Percentiles rank a stretch among this genome's conserved stretches.
phyloP scores from a whole-genome alignment of 2,329 filamentous ascomycete species.

The Bipolaris oryzae region DNA sequence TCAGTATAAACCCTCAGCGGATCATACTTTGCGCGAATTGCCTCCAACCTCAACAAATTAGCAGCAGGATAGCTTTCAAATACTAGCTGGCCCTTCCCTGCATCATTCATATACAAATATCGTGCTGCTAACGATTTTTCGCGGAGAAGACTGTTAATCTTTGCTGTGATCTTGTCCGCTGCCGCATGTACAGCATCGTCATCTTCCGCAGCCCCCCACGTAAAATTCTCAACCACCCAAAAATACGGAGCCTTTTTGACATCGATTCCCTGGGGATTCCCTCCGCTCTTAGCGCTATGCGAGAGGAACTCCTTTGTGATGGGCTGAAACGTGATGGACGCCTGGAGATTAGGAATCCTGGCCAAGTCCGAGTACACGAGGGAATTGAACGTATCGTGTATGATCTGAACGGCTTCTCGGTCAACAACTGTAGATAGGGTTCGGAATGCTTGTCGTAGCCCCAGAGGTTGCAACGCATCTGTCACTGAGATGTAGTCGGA shows the following conservation, averaged over 20 bases:
- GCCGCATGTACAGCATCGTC: conserved; percentile 12
- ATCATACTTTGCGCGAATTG: conserved; percentile 42
- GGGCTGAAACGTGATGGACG: conserved; percentile 29
- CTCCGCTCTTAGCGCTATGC: conserved; percentile 20
- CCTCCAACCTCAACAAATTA: conserved; percentile 36
- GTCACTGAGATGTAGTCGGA: conserved; percentile 20
- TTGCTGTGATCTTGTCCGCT: conserved; percentile 16
- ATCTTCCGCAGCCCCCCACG: conserved; percentile 14
- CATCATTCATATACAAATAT: conserved; percentile 34
- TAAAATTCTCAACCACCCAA: conserved; percentile 26
- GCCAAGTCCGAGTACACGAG: conserved; percentile 12
- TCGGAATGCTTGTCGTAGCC: conserved; percentile 24
- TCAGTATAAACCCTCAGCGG: conserved; percentile 34
- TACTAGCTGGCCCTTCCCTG: conserved; percentile 32
- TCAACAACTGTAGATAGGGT: conserved; percentile 24
- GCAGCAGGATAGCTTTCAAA: conserved; percentile 38
- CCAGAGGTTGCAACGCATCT: conserved; percentile 18
- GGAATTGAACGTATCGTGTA: conserved; percentile 23
- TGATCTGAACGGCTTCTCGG: conserved; percentile 19
- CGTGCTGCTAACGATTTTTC: conserved; percentile 4
- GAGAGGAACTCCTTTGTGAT: conserved; percentile 26
- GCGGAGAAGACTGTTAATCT: conserved; percentile 12
- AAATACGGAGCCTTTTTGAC: conserved; percentile 21
- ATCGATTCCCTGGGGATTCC: conserved; percentile 30
- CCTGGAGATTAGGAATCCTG: conserved; percentile 8